Evolutionary conservation across 176 grass and related monocot genomes (phyloP).

Genomic region (Leersia perrieri): DNA sequence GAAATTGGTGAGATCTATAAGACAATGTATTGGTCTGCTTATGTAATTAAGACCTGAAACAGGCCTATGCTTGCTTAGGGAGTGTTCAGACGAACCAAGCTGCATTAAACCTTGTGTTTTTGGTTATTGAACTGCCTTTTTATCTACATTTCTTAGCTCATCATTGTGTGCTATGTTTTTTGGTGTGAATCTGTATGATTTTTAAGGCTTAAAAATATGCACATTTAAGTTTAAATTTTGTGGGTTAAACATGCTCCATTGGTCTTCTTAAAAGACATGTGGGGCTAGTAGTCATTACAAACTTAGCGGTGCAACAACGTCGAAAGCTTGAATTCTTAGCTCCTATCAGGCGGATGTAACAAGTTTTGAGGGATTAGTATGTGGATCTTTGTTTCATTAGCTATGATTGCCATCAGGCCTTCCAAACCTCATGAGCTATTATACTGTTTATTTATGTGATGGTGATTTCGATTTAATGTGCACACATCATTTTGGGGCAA

Average conservation of each 20-base stretch:
- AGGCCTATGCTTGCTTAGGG: too few species aligned
- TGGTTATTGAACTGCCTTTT: background rate
- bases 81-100: background rate
- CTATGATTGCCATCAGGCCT: background rate
- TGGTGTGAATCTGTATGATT: background rate
- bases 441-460: background rate
- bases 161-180: background rate
- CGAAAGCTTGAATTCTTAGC: background rate
- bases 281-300: background rate
- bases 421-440: background rate
- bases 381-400: background rate
- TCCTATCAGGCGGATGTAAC: background rate
- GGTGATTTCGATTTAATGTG: background rate
- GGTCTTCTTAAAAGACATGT: too few species aligned
- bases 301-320: background rate
- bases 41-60: background rate
- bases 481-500: background rate
- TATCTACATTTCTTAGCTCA: background rate
- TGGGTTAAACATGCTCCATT: background rate
- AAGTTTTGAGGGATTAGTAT: background rate
- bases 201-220: constrained; percentile 10
- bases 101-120: background rate
- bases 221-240: background rate
- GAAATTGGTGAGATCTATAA: background rate
- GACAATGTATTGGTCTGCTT: background rate